Base-by-base conservation (phyloP, 2,329 filamentous ascomycete genomes). In the Lasiodiplodia theobromae region DNA sequence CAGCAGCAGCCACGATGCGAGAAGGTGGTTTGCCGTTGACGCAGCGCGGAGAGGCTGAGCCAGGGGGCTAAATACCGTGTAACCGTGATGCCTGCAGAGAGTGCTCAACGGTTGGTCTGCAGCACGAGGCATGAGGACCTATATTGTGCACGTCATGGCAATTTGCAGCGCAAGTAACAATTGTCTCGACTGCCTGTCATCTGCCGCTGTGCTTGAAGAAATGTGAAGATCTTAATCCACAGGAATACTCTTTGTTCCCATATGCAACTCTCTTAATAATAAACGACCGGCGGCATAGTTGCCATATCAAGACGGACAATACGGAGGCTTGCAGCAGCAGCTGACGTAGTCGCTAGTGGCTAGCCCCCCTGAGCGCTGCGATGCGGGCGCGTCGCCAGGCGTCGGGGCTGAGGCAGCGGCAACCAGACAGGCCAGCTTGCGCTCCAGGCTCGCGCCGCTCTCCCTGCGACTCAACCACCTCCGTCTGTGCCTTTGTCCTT, bases 401-500 rank as follows among this genome's bases (percentile, higher is more conserved):
- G 31, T 47, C 44, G 44, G 44, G 21, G 44, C 40, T 49, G 23
- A 28, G 40, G 58, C 58, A 63, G 21, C 40, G 57, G 57, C 57
- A 14, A n/a, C 5, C n/a, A 25, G 34, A 14, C 57, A 62, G 58
- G 58, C 62, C 62, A 66, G 51, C 49, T 66, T 44, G 63, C 63
- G 49, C 63, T 37, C 28, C 14, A 21, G 31, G 49, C 63, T 40
- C 63, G 21, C 51, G 34, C 63, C 49, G 44, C 44, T 66, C 63
- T 66, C 63, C 63, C 63, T 66, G 49, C 60, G 44, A 52, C 60
- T 38, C 60, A 52, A 51, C 60, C 44, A 53, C 25, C 60, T 64
- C 47, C 60, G 60, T 64, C 60, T 64, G 60, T 64, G 60, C 60
- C 60, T 64, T 38, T 49, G 58, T 64, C 60, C 47, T 64, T 64